Base-by-base conservation (phyloP, 139 green algal genomes). In the Chlamydomonas incerta region DNA sequence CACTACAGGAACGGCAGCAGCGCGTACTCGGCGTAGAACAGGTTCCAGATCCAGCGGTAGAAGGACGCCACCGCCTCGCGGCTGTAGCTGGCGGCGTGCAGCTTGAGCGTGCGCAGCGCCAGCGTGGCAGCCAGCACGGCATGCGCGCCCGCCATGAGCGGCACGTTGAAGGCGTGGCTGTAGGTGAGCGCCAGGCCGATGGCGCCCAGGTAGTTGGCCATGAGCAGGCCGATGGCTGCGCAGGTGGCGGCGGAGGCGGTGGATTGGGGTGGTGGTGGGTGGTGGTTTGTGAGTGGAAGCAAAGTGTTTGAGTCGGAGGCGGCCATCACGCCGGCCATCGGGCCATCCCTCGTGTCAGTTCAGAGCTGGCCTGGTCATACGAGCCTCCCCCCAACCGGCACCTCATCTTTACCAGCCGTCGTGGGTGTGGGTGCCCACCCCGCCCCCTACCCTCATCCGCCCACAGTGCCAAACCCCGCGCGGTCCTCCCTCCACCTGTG, bases 21-120 rank as follows among this genome's bases (percentile, higher is more conserved):
- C 33, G 66, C 79, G 76, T 99, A 99, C 89, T 99, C 97, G 21
- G 90, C 85, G 82, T 99, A 99, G 84, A 99, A 99, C 24, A 99
- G 90, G 81, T 97, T 97, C 97, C 97, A 99, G 81, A 99, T 97
- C 92, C 92, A 95, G 21, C 88, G 82, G 88, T 98, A 98, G 89
- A 95, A 99, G 58, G 58, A 84, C 23, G 88, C 46, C 35, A 99
- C 96, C 17, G 88, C 95, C 21, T 89, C 72, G 77, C 93, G 85
- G 28, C 81, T 94, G 92, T 97, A 98, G 23, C 82, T 73, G 35
- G 69, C 77, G 0, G 71, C 52, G n/a, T 97, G 88, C 50, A 98
- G 87, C 87, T 91, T 90, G 2, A 83, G 18, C 0, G 89, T 92
- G 70, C 94, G 85, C 47, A 88, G 90, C 18, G 95, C 26, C 52